A percentile compares a stretch with the other conserved stretches of the same genome.
phyloP scores from a whole-genome alignment of 192 early-diverging fungal species.

The Diversispora epigaea region DNA sequence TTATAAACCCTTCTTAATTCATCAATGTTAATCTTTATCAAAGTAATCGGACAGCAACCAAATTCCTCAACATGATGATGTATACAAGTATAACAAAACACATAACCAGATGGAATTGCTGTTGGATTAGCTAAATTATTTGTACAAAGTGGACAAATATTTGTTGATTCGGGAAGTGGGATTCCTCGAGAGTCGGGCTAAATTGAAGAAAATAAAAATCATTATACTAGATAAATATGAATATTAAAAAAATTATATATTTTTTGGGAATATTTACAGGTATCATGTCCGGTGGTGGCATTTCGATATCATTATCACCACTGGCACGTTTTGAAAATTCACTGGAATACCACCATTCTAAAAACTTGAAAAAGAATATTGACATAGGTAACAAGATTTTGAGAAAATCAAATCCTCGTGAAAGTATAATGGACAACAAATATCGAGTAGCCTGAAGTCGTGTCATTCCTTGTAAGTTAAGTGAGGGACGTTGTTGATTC shows the following conservation, averaged over 20 bases:
- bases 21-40: slow-evolving; percentile 50
- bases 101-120: slow-evolving; percentile 83
- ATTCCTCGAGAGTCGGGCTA: slow-evolving; percentile 77
- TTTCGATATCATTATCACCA: slow-evolving; percentile 46
- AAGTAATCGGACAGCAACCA: slow-evolving; percentile 78
- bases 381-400: slow-evolving; percentile 81
- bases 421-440: slow-evolving; percentile 45
- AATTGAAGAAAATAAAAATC: slow-evolving; percentile 4
- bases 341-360: slow-evolving; percentile 95
- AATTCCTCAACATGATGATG: slow-evolving; percentile 71
- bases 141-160: slow-evolving; percentile 80
- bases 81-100: slow-evolving; percentile 91
- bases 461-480: slow-evolving; percentile 17
- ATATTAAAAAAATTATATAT: not conserved
- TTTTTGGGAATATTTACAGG: slow-evolving; percentile 45
- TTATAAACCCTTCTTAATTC: slow-evolving; percentile 72
- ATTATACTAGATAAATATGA: not conserved
- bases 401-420: slow-evolving; percentile 67
- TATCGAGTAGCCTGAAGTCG: slow-evolving; percentile 28
- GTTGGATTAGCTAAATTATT: slow-evolving; percentile 79
- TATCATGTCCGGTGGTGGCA: slow-evolving; percentile 74
- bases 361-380: slow-evolving; percentile 90
- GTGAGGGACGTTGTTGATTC: not conserved
- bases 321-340: slow-evolving; percentile 68
- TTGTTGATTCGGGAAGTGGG: slow-evolving; percentile 65